Evolutionary conservation across 2,329 filamentous ascomycete species (phyloP).

Genomic region (Colletotrichum caudatum): DNA sequence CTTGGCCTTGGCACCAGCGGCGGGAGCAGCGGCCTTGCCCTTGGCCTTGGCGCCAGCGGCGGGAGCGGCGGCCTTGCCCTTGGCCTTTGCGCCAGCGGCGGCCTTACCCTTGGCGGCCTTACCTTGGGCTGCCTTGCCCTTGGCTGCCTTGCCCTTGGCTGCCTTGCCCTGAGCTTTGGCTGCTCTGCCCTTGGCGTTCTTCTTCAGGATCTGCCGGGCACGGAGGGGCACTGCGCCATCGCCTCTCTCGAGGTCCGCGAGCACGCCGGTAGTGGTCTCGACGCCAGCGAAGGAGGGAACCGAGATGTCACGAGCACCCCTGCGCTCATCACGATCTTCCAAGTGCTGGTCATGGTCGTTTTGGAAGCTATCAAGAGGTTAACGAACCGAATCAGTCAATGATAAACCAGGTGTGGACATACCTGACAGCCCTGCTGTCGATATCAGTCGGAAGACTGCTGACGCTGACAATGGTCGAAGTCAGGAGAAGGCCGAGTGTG

Average conservation of each 20-base stretch:
- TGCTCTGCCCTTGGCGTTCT: constrained; percentile 32
- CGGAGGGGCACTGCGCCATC: constrained; percentile 25
- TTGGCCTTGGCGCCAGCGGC: constrained; percentile 4
- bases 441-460: constrained; percentile 38
- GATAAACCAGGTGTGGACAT: background rate
- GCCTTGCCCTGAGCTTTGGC: constrained; percentile 30
- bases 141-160: constrained; percentile 19
- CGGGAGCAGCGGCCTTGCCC: constrained; percentile 18
- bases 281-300: constrained; percentile 35
- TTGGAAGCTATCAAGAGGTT: background rate
- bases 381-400: background rate
- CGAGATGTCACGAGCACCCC: constrained; percentile 30
- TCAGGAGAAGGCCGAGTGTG: constrained; percentile 31
- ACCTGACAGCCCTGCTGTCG: constrained; percentile 38
- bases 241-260: constrained; percentile 30
- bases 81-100: constrained; percentile 1
- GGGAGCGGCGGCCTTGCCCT: constrained; percentile 12
- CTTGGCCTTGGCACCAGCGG: constrained; percentile 7
- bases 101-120: constrained; percentile 36
- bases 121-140: constrained; percentile 1
- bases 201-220: constrained; percentile 34
- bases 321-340: constrained; percentile 31
- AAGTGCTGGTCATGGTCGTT: constrained; percentile 34
- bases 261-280: constrained; percentile 33
- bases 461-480: constrained; percentile 40